Evolutionary conservation across 805 yeast species (phyloP).

Genomic region (Wickerhamomyces silvicola): DNA sequence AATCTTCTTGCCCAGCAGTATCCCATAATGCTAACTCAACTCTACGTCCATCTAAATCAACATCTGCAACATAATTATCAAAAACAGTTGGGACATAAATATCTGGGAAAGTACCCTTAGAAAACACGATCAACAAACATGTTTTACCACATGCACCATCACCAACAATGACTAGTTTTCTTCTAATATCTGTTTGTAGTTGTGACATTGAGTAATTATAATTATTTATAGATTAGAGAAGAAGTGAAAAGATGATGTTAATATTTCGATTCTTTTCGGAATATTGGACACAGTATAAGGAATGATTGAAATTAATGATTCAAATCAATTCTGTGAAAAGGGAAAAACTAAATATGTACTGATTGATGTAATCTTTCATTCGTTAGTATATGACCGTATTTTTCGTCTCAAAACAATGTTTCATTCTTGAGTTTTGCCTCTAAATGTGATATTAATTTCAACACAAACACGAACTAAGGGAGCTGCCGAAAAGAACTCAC

Average conservation of each 20-base stretch:
- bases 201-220: conserved; percentile 19
- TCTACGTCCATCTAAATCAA: conserved; percentile 82
- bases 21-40: conserved; percentile 96
- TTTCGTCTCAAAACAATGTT: too few species aligned
- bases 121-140: conserved; percentile 78
- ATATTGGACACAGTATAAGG: too few species aligned
- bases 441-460: too few species aligned
- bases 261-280: too few species aligned
- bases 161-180: conserved; percentile 90
- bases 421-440: too few species aligned
- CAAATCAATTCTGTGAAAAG: too few species aligned
- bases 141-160: conserved; percentile 98
- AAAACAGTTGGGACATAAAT: conserved; percentile 95
- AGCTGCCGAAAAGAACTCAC: too few species aligned
- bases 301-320: too few species aligned
- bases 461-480: too few species aligned
- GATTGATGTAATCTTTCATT: too few species aligned
- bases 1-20: conserved; percentile 98
- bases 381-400: too few species aligned
- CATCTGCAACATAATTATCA: conserved; percentile 96
- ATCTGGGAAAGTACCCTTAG: conserved; percentile 88
- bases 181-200: conserved; percentile 36
- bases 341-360: too few species aligned
- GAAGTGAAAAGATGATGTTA: not conserved
- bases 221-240: conserved; percentile 1